A percentile compares a stretch with the other conserved stretches of the same genome.
Conservation (phyloP, 179 eudicot genomes). For the Beta lomatogona region DNA sequence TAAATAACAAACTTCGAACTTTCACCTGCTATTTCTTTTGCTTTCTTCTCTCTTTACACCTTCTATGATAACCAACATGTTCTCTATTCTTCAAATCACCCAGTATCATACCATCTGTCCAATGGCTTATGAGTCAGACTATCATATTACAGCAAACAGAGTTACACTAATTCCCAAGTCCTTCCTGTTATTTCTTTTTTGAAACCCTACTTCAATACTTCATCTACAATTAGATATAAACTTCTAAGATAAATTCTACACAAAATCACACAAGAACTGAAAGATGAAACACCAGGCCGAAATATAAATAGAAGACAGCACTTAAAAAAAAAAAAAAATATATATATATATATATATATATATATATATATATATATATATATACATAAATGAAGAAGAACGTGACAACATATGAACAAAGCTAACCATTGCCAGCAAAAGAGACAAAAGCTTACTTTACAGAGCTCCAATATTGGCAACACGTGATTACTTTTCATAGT, state of each 20-base stretch:
- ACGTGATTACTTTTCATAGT: slow-evolving; percentile 74
- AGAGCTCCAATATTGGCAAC: slow-evolving; percentile 76
- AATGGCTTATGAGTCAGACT: background rate
- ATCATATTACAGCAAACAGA: background rate
- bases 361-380: too few species aligned
- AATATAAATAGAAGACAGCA: background rate
- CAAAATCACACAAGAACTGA: background rate
- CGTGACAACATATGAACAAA: background rate
- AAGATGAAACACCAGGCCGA: background rate
- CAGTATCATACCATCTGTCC: too few species aligned
- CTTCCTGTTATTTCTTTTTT: background rate
- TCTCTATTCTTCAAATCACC: too few species aligned
- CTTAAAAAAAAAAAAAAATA: background rate
- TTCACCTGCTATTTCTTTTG: too few species aligned
- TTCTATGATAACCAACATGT: too few species aligned
- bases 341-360: too few species aligned
- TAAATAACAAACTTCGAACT: too few species aligned
- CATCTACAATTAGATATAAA: background rate
- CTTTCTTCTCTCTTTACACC: too few species aligned
- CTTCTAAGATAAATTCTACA: background rate
- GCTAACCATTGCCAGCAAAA: background rate
- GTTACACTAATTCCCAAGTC: background rate
- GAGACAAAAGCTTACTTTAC: slow-evolving; percentile 55
- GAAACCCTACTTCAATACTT: background rate
- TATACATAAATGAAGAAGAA: too few species aligned